A percentile compares a stretch with the other conserved stretches of the same genome.
Evolutionary conservation across 768 basidiomycete species (phyloP).

Genomic region (Flagelloscypha sp.): DNA sequence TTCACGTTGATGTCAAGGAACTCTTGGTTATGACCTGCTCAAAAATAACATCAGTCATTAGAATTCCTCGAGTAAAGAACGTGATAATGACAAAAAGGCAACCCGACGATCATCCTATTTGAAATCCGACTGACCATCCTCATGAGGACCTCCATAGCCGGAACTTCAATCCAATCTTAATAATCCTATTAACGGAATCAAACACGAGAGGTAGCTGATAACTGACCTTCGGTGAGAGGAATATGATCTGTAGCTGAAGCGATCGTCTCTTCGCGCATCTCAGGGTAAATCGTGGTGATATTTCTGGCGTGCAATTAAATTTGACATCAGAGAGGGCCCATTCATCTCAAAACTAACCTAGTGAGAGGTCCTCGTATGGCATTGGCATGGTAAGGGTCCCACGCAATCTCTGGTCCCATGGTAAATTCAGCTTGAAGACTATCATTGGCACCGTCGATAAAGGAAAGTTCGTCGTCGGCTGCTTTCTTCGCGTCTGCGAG

Average conservation of each 20-base stretch:
- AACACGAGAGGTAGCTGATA: background rate
- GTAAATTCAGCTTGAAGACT: conserved; percentile 4
- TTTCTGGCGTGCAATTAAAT: too few relatives aligned
- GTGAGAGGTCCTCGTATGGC: conserved; percentile 10
- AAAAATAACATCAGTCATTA: background rate
- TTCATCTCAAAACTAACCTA: too few relatives aligned
- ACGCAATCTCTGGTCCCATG: conserved; percentile 2
- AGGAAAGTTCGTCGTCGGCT: conserved; percentile 8
- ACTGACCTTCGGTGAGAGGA: conserved; percentile 1
- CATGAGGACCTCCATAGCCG: conserved; percentile 3
- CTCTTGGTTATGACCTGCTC: conserved; percentile 3
- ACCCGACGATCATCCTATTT: conserved; percentile 9
- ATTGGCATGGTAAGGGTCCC: conserved; percentile 6
- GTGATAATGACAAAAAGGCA: conserved; percentile 6
- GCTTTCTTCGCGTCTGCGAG: too few relatives aligned
- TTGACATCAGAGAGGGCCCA: too few relatives aligned
- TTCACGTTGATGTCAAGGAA: conserved; percentile 4
- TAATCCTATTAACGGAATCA: background rate
- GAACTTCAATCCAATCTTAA: conserved; percentile 8
- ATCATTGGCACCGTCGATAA: conserved; percentile 7
- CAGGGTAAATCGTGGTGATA: conserved; percentile 4
- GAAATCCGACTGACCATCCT: conserved; percentile 6
- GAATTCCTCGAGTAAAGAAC: background rate
- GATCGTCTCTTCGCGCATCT: conserved; percentile 8
- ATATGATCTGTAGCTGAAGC: conserved; percentile 6